A percentile compares a stretch with the other conserved stretches of the same genome.
These are phyloP conservation scores for Gardenia jasminoides DNA, from an alignment of 257 asterid species.

Conservation along the genomic window DNA sequence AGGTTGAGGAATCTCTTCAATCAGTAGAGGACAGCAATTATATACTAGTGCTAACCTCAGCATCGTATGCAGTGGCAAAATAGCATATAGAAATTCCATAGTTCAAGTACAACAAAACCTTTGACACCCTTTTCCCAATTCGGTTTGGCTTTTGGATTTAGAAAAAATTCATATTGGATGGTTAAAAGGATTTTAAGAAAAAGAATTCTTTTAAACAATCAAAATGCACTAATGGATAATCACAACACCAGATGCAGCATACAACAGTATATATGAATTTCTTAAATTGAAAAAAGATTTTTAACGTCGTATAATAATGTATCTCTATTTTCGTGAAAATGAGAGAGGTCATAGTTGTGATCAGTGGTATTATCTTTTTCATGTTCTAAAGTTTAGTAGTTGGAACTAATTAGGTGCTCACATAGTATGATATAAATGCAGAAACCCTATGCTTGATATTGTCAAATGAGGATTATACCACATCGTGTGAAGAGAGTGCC, in stretches of 20 bases:
- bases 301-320: neutral
- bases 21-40: too few species aligned
- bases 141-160: too few species aligned
- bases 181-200: too few species aligned
- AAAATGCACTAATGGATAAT: neutral
- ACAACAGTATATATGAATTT: neutral
- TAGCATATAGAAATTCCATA: too few species aligned
- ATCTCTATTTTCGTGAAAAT: neutral
- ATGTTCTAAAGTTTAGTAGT: neutral
- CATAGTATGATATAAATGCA: neutral
- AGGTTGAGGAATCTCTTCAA: too few species aligned
- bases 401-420: neutral
- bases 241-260: neutral
- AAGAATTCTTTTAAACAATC: too few species aligned
- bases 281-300: neutral
- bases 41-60: too few species aligned
- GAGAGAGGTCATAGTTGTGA: neutral
- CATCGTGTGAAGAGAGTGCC: neutral
- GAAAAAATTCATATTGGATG: too few species aligned
- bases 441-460: slow-evolving; percentile 7
- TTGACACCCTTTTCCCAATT: too few species aligned
- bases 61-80: too few species aligned
- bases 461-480: slow-evolving; percentile 32
- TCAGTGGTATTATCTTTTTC: neutral
- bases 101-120: too few species aligned